Evolutionary conservation across 2,329 filamentous ascomycete species (phyloP).

Genomic region (Zymoseptoria crescenta): DNA sequence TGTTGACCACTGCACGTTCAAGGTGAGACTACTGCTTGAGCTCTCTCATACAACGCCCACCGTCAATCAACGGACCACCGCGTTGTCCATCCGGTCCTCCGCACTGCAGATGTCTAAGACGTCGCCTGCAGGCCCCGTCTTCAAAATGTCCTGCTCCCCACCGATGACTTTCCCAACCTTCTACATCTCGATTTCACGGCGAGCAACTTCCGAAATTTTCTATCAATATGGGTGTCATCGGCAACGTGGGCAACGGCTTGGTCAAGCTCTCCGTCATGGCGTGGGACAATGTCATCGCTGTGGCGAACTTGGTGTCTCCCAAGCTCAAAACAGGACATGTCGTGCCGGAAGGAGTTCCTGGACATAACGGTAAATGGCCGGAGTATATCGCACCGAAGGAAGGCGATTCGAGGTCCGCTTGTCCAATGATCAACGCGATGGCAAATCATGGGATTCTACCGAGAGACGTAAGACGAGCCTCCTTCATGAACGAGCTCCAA

Average conservation of each 20-base stretch:
- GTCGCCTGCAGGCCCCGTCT: background rate
- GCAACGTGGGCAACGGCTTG: slow-evolving; percentile 21
- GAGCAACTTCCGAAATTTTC: background rate
- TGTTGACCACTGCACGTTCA: background rate
- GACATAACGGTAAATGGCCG: slow-evolving; percentile 32
- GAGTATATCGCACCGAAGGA: slow-evolving; percentile 32
- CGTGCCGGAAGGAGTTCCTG: slow-evolving; percentile 29
- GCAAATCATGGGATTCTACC: slow-evolving; percentile 26
- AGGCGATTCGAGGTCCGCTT: slow-evolving; percentile 28
- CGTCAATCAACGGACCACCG: background rate
- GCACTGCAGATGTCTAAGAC: background rate
- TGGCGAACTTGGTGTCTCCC: slow-evolving; percentile 33
- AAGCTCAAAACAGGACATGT: slow-evolving; percentile 31
- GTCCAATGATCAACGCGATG: slow-evolving; percentile 26
- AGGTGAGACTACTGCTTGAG: background rate
- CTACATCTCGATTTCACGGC: background rate
- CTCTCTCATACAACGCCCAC: background rate
- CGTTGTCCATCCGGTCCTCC: background rate
- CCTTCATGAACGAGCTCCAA: background rate
- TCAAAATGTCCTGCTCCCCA: background rate
- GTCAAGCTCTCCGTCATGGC: slow-evolving; percentile 32
- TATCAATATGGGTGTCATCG: slow-evolving; percentile 16
- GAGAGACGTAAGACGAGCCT: background rate
- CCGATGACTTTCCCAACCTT: background rate
- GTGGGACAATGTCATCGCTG: slow-evolving; percentile 34